Evolutionary conservation across 2,329 filamentous ascomycete species (phyloP).

Genomic region (Colletotrichum tropicale): DNA sequence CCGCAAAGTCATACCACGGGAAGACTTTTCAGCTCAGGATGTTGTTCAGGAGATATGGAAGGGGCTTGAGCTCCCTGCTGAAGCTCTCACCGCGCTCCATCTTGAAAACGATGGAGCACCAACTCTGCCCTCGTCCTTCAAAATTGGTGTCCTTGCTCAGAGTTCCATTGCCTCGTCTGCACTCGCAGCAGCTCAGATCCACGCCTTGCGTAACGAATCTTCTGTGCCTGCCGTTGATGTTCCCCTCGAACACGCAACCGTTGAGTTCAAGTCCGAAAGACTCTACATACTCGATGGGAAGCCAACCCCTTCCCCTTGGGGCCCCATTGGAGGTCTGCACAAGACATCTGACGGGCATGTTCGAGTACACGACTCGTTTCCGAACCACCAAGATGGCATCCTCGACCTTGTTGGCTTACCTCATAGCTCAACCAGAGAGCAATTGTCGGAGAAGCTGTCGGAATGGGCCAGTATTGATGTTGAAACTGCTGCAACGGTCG

Average conservation of each 20-base stretch:
- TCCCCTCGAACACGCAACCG: constrained; percentile 46
- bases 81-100: not conserved
- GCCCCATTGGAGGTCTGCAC: constrained; percentile 55
- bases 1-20: not conserved
- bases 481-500: constrained; percentile 45
- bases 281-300: constrained; percentile 48
- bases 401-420: constrained; percentile 46
- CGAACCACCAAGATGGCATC: constrained; percentile 50
- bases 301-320: constrained; percentile 36
- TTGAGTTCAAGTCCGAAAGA: constrained; percentile 59
- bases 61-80: not conserved
- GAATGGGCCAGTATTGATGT: constrained; percentile 50
- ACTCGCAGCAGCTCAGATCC: constrained; percentile 51
- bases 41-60: constrained; percentile 6
- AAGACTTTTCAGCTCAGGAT: not conserved
- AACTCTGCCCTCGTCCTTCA: constrained; percentile 54
- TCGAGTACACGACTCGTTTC: constrained; percentile 59
- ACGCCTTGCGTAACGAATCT: constrained; percentile 35
- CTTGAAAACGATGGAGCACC: not conserved
- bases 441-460: constrained; percentile 40
- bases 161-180: constrained; percentile 55
- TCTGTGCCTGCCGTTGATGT: constrained; percentile 44
- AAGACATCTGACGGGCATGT: constrained; percentile 55
- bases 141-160: constrained; percentile 57
- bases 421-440: constrained; percentile 33